These are phyloP conservation scores for Fusarium sp. DNA, from an alignment of 2,329 filamentous ascomycete species.

Conservation along the genomic window DNA sequence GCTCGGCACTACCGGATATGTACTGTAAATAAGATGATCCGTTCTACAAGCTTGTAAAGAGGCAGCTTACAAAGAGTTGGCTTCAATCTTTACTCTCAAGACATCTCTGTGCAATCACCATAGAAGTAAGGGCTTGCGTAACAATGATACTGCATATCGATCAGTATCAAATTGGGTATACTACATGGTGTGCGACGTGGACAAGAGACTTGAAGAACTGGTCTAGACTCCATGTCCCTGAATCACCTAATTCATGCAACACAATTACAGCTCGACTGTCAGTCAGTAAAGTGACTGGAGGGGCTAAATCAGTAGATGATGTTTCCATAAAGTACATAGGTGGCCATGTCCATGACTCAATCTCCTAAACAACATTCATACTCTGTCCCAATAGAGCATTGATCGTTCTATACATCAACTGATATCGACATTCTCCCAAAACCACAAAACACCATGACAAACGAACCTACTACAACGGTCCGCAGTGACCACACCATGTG, in stretches of 20 bases:
- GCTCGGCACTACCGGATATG: no score
- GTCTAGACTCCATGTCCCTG: not conserved
- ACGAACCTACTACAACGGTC: not conserved
- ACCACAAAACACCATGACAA: not conserved
- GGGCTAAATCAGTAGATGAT: not conserved
- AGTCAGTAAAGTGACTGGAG: not conserved
- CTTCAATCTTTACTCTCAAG: no score
- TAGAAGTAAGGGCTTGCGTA: not conserved
- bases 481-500: slow-evolving; percentile 1
- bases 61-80: no score
- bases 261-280: not conserved
- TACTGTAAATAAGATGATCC: no score
- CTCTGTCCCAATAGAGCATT: not conserved
- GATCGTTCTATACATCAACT: not conserved
- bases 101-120: not conserved
- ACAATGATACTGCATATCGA: not conserved
- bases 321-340: not conserved
- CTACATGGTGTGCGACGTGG: not conserved
- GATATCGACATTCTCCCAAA: not conserved
- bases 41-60: no score
- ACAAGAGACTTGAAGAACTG: not conserved
- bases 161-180: not conserved
- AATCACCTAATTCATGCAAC: not conserved
- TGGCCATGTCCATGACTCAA: not conserved
- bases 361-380: not conserved